phyloP scores from a whole-genome alignment of 306 rosid species.

The Phaseolus lunatus region DNA sequence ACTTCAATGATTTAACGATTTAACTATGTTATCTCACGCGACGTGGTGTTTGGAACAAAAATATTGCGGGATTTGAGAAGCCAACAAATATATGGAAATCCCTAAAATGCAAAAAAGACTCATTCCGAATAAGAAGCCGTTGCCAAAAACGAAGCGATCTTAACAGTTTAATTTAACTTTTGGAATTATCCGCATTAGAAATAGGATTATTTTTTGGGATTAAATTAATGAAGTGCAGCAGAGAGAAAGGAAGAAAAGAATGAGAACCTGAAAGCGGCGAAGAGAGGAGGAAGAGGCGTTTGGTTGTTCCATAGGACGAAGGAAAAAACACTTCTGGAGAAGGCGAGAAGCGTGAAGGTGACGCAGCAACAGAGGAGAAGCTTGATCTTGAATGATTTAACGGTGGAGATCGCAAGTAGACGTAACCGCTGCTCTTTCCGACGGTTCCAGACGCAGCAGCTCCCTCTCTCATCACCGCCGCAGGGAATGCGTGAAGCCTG shows the following conservation, averaged over 20 bases:
- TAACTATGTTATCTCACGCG: no score
- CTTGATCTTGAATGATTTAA: slow-evolving; percentile 80
- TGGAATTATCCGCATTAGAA: not conserved
- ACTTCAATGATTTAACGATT: no score
- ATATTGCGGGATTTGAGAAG: slow-evolving; percentile 32
- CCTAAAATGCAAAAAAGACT: not conserved
- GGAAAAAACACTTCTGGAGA: slow-evolving; percentile 57
- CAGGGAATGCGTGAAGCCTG: not conserved
- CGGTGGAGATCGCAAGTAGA: slow-evolving; percentile 58
- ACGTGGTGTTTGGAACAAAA: no score
- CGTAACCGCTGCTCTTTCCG: slow-evolving; percentile 75
- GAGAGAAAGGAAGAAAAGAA: not conserved
- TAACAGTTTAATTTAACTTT: not conserved
- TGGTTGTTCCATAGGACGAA: slow-evolving; percentile 61
- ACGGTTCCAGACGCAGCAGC: slow-evolving; percentile 65
- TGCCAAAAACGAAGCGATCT: slow-evolving; percentile 31
- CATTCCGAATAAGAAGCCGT: slow-evolving; percentile 13
- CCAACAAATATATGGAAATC: slow-evolving; percentile 19
- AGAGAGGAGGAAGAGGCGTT: slow-evolving; percentile 41
- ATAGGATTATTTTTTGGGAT: not conserved
- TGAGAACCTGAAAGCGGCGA: slow-evolving; percentile 62
- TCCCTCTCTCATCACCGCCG: slow-evolving; percentile 74
- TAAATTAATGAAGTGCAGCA: not conserved
- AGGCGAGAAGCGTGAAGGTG: slow-evolving; percentile 60
- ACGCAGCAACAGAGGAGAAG: slow-evolving; percentile 70